Evolutionary conservation across 2,329 filamentous ascomycete species (phyloP), one percentile per base, ranked within the genome.

Genomic region (Apiospora koreana): DNA sequence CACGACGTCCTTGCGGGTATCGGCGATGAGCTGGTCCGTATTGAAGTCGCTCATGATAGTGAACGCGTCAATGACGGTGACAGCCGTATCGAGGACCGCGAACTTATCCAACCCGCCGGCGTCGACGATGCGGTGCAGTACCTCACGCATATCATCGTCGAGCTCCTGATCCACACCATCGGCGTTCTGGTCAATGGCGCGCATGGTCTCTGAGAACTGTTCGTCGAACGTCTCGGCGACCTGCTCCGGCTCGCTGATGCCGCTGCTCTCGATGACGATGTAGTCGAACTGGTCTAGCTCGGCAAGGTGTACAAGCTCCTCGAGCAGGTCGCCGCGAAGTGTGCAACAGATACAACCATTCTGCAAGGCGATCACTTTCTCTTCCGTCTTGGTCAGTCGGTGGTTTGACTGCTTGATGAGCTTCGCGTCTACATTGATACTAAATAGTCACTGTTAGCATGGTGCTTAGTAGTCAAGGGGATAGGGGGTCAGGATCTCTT

Each of bases 291-390:
- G 82, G 23, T 88, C 85, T 0, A 89, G 84, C 75, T 90, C 87
- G 0, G 91, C 86, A 1, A 94, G 83, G 0, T 86, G 86, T 0
- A 91, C 91, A 0, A 94, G 85, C 77, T 94, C 92, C 71, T 92
- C 88, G 0, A 94, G 85, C 1, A 94, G 80, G 69, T 94, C 92
- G 0, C 91, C 91, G 3, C 92, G 88, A 0, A 94, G 83, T 0
- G 91, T 94, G 75, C 92, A 94, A 82, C 92, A 94, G 75, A 94
- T 94, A 73, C 92, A 94, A 12, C 92, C 91, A 72, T 93, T 93
- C 75, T 93, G 90, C 69, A 93, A 84, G 12, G 90, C 87, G 21
- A 93, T 88, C 42, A 93, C 84, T 72, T 92, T 91, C 73, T 92
- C 89, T 48, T 90, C 82, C 0, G 87, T 88, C 73, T 87, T 86